phyloP scores from a whole-genome alignment of 176 grass and related monocot genomes.

The Bonia amplexicaulis region DNA sequence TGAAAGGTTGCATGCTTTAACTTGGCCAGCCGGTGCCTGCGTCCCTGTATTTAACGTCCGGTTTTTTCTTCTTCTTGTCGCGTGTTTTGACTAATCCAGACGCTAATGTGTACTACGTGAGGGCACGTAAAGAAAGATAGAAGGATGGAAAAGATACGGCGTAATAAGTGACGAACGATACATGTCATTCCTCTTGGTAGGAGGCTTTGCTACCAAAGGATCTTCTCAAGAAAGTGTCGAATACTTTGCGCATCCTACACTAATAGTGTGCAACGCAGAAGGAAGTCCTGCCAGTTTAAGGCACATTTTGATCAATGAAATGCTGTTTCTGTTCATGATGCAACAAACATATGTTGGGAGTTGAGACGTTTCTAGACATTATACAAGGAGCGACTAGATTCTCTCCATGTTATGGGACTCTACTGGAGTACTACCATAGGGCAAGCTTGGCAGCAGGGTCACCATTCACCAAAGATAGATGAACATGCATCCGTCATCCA shows the following conservation, averaged over 20 bases:
- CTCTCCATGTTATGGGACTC: not conserved
- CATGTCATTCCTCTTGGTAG: not conserved
- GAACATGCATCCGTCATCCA: not conserved
- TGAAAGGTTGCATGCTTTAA: not conserved
- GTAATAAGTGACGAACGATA: not conserved
- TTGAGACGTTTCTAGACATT: too few species aligned
- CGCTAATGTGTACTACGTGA: constrained; percentile 20
- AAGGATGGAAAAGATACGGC: constrained; percentile 2
- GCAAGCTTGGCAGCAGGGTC: not conserved
- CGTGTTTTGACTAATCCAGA: constrained; percentile 16
- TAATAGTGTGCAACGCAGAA: not conserved
- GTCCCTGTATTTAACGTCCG: constrained; percentile 4
- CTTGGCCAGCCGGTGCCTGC: not conserved
- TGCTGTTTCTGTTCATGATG: not conserved
- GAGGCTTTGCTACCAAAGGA: not conserved
- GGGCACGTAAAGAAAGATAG: not conserved
- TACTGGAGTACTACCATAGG: not conserved
- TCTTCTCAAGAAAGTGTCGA: not conserved
- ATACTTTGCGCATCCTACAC: not conserved
- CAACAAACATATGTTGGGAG: too few species aligned
- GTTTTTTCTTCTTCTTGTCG: not conserved
- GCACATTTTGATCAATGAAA: not conserved
- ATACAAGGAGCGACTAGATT: not conserved
- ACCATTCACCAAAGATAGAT: not conserved
- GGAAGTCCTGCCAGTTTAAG: not conserved